These are phyloP conservation scores for Amoeboaphelidium protococcarum DNA, from an alignment of 371 early-diverging fungal genomes.

Conservation along the genomic window DNA sequence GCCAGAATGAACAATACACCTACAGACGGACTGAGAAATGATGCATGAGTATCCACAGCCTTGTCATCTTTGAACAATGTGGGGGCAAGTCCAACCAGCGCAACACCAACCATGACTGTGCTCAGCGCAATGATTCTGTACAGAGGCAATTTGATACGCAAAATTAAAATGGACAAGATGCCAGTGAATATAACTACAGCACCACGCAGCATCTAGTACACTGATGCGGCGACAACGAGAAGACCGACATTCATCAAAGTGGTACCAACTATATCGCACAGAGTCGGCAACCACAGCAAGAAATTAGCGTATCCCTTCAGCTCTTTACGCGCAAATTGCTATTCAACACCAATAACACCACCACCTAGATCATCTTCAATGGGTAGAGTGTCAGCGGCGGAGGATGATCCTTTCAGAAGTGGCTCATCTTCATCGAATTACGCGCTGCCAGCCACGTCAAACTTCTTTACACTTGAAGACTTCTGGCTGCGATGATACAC, in stretches of 20 bases:
- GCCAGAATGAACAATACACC: slow-evolving; percentile 58
- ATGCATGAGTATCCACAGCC: background rate
- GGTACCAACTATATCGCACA: slow-evolving; percentile 72
- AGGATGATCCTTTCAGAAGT: background rate
- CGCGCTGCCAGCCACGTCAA: too few relatives aligned
- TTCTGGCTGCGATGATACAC: too few relatives aligned
- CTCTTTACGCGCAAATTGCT: slow-evolving; percentile 3
- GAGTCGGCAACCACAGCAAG: slow-evolving; percentile 62
- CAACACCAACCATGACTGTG: slow-evolving; percentile 50
- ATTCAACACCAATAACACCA: background rate
- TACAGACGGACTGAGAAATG: slow-evolving; percentile 7
- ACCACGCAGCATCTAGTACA: slow-evolving; percentile 92
- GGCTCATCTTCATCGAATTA: background rate
- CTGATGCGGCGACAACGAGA: slow-evolving; percentile 62
- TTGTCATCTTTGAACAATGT: background rate
- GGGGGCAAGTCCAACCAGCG: slow-evolving; percentile 33
- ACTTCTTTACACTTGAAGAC: too few relatives aligned
- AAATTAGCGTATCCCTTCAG: slow-evolving; percentile 28
- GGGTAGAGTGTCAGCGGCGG: background rate
- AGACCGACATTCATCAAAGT: slow-evolving; percentile 87
- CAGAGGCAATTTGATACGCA: slow-evolving; percentile 35
- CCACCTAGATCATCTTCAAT: slow-evolving; percentile 18
- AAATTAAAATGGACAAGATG: slow-evolving; percentile 49
- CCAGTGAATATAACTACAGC: slow-evolving; percentile 82
- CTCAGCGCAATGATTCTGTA: slow-evolving; percentile 57